These are phyloP conservation scores for Berberis thunbergii DNA, from an alignment of 164 flowering plant genomes.

Conservation along the genomic window DNA sequence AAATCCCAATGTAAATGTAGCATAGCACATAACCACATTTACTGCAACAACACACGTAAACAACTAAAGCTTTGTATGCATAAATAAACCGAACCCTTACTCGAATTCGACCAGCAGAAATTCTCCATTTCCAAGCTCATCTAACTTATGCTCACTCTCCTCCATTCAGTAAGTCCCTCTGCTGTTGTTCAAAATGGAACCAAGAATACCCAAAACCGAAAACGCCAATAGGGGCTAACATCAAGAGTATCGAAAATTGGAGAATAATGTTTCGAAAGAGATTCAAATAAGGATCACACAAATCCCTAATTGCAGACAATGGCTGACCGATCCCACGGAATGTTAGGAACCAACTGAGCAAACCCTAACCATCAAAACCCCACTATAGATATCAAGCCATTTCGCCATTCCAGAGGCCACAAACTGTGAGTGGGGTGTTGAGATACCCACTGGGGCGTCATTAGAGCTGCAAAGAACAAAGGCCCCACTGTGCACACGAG, in stretches of 20 bases:
- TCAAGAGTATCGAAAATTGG: slow-evolving; percentile 73
- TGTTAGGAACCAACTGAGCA: too few species aligned
- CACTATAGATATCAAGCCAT: slow-evolving; percentile 36
- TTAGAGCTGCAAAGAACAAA: slow-evolving; percentile 53
- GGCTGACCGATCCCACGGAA: slow-evolving; percentile 70
- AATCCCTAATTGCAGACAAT: slow-evolving; percentile 71
- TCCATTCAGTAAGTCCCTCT: slow-evolving; percentile 18
- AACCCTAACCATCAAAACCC: too few species aligned
- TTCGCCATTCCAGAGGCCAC: slow-evolving; percentile 82
- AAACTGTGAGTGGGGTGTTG: slow-evolving; percentile 68
- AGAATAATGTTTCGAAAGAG: slow-evolving; percentile 74
- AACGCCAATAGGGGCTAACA: slow-evolving; percentile 84
- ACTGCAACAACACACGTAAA: too few species aligned
- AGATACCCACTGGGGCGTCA: slow-evolving; percentile 33
- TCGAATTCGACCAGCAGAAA: too few species aligned
- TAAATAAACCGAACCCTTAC: too few species aligned
- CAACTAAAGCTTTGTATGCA: too few species aligned
- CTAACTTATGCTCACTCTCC: too few species aligned
- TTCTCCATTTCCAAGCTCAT: too few species aligned
- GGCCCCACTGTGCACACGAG: slow-evolving; percentile 40
- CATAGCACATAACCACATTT: too few species aligned
- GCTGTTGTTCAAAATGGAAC: slow-evolving; percentile 41
- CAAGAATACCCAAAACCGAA: slow-evolving; percentile 61
- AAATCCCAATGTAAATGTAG: too few species aligned
- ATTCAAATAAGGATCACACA: slow-evolving; percentile 86